Evolutionary conservation across 495 filamentous ascomycete species (phyloP), one percentile per base, ranked within the genome.

Genomic region (Filosporella fistucella): DNA sequence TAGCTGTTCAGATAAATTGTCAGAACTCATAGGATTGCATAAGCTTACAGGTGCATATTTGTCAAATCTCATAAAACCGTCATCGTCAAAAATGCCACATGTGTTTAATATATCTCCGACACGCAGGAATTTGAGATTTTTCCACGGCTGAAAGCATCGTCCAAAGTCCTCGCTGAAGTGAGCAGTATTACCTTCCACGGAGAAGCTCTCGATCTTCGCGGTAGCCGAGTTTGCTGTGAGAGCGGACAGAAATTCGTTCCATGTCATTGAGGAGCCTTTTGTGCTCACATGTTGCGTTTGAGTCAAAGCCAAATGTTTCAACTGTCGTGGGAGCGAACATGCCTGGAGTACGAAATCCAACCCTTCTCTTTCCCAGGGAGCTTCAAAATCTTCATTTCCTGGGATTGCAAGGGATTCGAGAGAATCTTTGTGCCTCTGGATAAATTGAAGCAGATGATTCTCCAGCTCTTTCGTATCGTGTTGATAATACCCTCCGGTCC

Each of bases 161-260:
- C 51, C 51, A 16, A 54, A 24, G 13, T 16, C 38, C 2, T 21
- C 14, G 7, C 39, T 44, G 23, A 40, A 54, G 16, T 29, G 10
- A 26, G 8, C 14, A 7, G 21, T 17, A 2, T 49, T 45, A 30
- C 49, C 22, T 4, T 2, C 12, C 12, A 49, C 13, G 0, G 45
- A 44, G 21, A 54, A 45, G 3, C 45, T 17, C 20, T 54, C 41
- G 21, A 54, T 54, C 17, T 32, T 42, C 8, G 41, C 32, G 17
- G 20, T 46, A 1, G 43, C 14, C 32, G 41, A 28, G n/a, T n/a
- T 2, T 1, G 30, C 28, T 20, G 45, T 54, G 12, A 54, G 51
- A 3, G 21, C 45, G 5, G n/a, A 7, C 1, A 54, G 38, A 14
- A 54, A 49, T 5, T 38, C 45, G 14, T 34, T 10, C n/a, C 14